Base-by-base conservation (phyloP, 2,329 filamentous ascomycete species). In the Xenosphaeropsis pyriputrescens region DNA sequence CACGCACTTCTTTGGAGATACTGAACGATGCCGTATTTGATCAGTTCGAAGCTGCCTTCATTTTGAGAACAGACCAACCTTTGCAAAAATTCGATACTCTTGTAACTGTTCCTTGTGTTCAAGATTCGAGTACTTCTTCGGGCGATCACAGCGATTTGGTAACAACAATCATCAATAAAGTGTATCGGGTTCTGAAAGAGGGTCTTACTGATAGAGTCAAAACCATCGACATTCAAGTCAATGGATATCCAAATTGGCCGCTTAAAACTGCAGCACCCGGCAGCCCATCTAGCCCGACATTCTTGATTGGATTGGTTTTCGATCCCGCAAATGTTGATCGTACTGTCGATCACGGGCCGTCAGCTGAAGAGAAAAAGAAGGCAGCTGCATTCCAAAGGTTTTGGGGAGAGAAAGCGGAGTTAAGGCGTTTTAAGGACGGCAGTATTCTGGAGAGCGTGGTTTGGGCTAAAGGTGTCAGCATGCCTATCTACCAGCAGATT, bases 401-500 rank as follows among this genome's bases (percentile, higher is more conserved):
- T 55, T 98, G 93, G 91, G 91, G 89, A 6, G 80, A 89, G 8
- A 93, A 91, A 55, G 75, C 91, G 1, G 91, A 98, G 57, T 67
- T 98, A 34, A 75, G 91, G 45, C 82, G 91, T 15, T 98, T 98
- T 65, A 93, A 88, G 50, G 86, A 96, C 51, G 91, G 91, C 16
- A 89, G 80, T 49, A 95, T 98, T 46, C 68, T 86, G 7, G 93
- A 98, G 57, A 94, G 84, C 51, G 65, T 96, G 19, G 79, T 93
- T 15, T 98, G 91, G 91, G 71, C 77, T 45, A 68, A 72, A 39
- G 64, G 70, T 2, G 63, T 75, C 2, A 63, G 68, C 2, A 57
- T 61, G 22, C 72, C 78, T 6, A 74, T 94, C 15, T 73, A 85
- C 37, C 72, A 85, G 50, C 85, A 94, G 47, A 91, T 96, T 41